Conservation (phyloP, 441 rosid species). For the Populus hybrid region DNA sequence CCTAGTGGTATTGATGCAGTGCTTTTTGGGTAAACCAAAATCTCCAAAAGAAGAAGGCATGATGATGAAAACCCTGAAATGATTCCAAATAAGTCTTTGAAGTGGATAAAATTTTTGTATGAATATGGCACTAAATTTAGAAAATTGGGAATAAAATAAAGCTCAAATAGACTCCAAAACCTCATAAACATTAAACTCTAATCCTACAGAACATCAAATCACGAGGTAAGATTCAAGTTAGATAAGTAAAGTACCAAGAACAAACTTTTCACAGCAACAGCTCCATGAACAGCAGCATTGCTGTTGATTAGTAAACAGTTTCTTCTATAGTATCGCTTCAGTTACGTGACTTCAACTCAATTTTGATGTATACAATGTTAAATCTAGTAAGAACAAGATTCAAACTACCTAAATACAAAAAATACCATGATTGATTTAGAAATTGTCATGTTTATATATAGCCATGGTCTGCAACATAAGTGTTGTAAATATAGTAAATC, state of each 20-base stretch:
- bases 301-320: neutral
- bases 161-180: neutral
- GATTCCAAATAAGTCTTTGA: neutral
- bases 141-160: neutral
- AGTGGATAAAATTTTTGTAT: neutral
- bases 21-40: neutral
- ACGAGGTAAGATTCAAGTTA: neutral
- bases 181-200: neutral
- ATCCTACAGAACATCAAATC: neutral
- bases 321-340: neutral
- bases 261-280: neutral
- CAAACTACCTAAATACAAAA: neutral
- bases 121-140: neutral
- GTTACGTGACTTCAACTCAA: neutral
- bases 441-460: neutral
- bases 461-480: slow-evolving; percentile 8
- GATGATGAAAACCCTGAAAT: neutral
- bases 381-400: neutral
- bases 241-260: neutral
- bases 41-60: neutral
- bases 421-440: neutral
- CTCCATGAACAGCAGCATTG: neutral
- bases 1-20: neutral
- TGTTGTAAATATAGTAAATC: too few species aligned
- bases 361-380: neutral